Conservation (phyloP, 1,284 basidiomycete genomes). For the Hemileia vastatrix region DNA sequence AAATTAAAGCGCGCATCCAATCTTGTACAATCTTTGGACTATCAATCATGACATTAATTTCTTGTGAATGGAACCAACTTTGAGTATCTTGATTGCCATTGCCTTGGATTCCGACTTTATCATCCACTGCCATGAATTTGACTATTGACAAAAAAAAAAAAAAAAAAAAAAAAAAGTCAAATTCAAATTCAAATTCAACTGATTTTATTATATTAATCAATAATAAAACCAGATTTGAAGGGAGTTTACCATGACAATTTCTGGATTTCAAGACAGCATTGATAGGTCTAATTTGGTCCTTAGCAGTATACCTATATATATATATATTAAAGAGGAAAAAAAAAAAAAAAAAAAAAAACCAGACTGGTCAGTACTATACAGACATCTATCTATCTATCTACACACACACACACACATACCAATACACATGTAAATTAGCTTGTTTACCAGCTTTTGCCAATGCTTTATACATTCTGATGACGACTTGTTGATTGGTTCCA, state of each 20-base stretch:
- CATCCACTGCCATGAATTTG: constrained; percentile 65
- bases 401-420: constrained; percentile 45
- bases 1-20: constrained; percentile 56
- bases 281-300: constrained; percentile 61
- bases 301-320: constrained; percentile 50
- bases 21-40: constrained; percentile 54
- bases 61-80: constrained; percentile 68
- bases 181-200: constrained; percentile 23
- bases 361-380: too few species aligned
- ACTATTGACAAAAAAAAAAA: constrained; percentile 40
- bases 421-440: constrained; percentile 57
- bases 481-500: constrained; percentile 68
- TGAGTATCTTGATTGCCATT: constrained; percentile 64
- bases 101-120: constrained; percentile 59
- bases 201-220: constrained; percentile 5
- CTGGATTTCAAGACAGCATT: constrained; percentile 64
- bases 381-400: neutral
- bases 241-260: constrained; percentile 54
- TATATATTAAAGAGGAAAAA: too few species aligned
- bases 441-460: constrained; percentile 51
- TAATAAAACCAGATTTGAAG: neutral
- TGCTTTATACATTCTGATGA: constrained; percentile 55
- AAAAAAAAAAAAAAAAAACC: too few species aligned
- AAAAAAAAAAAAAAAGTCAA: neutral
- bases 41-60: constrained; percentile 68